Evolutionary conservation across 1,284 basidiomycete species (phyloP).

Genomic region (Exobasidium cylindrosporum): DNA sequence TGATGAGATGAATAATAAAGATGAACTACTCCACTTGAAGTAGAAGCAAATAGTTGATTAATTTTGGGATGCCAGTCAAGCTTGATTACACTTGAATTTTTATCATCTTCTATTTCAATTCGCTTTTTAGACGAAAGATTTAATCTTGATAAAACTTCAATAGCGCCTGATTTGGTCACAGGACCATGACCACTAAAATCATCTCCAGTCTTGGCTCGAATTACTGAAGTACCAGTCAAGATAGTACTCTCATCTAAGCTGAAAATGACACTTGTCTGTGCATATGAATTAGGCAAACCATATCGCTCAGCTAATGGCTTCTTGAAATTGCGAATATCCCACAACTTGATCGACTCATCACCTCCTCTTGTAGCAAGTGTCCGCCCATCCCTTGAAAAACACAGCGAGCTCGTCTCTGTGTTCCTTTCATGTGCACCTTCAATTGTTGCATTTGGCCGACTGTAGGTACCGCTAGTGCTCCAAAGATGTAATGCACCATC

Average conservation of each 20-base stretch:
- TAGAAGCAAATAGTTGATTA: slow-evolving; percentile 46
- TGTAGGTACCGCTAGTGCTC: slow-evolving; percentile 86
- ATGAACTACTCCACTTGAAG: slow-evolving; percentile 67
- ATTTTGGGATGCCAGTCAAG: slow-evolving; percentile 32
- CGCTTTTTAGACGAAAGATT: not conserved
- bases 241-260: slow-evolving; percentile 85
- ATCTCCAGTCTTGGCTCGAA: not conserved
- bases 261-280: slow-evolving; percentile 85
- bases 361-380: slow-evolving; percentile 77
- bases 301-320: slow-evolving; percentile 70
- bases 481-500: slow-evolving; percentile 92
- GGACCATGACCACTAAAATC: not conserved
- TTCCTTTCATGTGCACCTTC: slow-evolving; percentile 81
- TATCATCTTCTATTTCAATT: not conserved
- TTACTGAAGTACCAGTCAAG: slow-evolving; percentile 66
- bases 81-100: slow-evolving; percentile 19
- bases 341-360: slow-evolving; percentile 91
- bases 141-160: slow-evolving; percentile 26
- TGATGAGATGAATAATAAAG: slow-evolving; percentile 84
- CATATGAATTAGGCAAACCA: slow-evolving; percentile 74
- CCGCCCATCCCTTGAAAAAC: slow-evolving; percentile 77
- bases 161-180: slow-evolving; percentile 18
- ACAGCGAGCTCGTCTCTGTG: slow-evolving; percentile 76
- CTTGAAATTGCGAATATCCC: slow-evolving; percentile 85
- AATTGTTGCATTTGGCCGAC: slow-evolving; percentile 77